phyloP scores from a whole-genome alignment of 306 rosid genomes.

The Potentilla sterilis region DNA sequence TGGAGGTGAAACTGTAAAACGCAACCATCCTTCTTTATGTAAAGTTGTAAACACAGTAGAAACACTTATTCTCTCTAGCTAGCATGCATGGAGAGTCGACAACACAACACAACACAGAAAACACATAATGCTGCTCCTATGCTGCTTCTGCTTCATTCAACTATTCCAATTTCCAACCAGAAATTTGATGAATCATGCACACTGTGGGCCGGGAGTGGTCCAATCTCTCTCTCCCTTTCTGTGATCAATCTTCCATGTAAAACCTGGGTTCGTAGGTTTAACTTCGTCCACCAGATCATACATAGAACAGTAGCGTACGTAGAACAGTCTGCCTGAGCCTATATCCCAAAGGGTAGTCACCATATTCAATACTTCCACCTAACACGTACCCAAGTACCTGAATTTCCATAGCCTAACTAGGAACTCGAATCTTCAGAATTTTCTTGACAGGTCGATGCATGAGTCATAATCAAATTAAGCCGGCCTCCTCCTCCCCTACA shows the following conservation, averaged over 20 bases:
- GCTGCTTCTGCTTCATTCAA: not conserved
- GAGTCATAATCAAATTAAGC: constrained; percentile 12
- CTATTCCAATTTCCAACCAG: constrained; percentile 4
- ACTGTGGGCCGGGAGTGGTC: not conserved
- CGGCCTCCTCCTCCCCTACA: not conserved
- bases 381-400: not conserved
- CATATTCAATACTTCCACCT: not conserved
- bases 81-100: not conserved
- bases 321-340: not conserved
- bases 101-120: not conserved
- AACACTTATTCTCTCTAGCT: not conserved
- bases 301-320: not conserved
- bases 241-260: not conserved
- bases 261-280: constrained; percentile 18
- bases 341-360: not conserved
- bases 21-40: not conserved
- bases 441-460: not conserved
- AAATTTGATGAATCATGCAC: not conserved
- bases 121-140: not conserved
- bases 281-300: not conserved
- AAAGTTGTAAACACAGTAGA: not conserved
- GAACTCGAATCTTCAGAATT: not conserved
- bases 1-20: not conserved
- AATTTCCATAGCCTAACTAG: not conserved
- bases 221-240: not conserved